Conservation (phyloP, 129 eudicot species). For the Saposhnikovia divaricata region DNA sequence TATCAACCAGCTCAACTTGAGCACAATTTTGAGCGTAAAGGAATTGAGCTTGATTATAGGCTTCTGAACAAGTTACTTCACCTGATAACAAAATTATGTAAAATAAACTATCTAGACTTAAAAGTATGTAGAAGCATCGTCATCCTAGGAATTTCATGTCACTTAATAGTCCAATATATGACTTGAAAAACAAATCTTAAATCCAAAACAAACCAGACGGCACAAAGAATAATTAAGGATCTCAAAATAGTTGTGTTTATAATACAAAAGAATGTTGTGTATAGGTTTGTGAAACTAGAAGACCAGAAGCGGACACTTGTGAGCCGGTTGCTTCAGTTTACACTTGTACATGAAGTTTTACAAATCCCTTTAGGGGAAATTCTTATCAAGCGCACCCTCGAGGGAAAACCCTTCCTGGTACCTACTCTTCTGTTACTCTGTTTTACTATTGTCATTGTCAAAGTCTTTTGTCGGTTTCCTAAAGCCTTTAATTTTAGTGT, state of each 20-base stretch:
- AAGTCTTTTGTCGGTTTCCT: neutral
- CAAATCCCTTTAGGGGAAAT: conserved; percentile 56
- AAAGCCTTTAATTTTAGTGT: neutral
- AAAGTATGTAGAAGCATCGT: too few relatives aligned
- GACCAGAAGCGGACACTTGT: conserved; percentile 80
- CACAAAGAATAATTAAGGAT: neutral
- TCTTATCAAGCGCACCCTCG: conserved; percentile 43
- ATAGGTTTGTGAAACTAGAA: conserved; percentile 66
- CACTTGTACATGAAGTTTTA: conserved; percentile 51
- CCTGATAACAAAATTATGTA: too few relatives aligned
- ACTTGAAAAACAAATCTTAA: too few relatives aligned
- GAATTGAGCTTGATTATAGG: neutral
- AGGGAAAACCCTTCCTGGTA: conserved; percentile 88
- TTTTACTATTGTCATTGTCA: neutral
- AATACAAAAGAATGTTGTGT: neutral
- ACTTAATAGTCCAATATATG: neutral
- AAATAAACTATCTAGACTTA: too few relatives aligned
- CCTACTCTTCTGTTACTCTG: neutral
- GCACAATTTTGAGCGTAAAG: neutral
- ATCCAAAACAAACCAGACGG: too few relatives aligned
- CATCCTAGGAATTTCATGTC: neutral
- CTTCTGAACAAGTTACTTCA: neutral
- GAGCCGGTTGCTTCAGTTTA: conserved; percentile 90
- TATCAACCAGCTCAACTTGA: too few relatives aligned
- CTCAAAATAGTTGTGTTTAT: neutral